These are phyloP conservation scores for Teunomyces barrocoloradensis DNA, from an alignment of 805 yeast species.

Conservation along the genomic window DNA sequence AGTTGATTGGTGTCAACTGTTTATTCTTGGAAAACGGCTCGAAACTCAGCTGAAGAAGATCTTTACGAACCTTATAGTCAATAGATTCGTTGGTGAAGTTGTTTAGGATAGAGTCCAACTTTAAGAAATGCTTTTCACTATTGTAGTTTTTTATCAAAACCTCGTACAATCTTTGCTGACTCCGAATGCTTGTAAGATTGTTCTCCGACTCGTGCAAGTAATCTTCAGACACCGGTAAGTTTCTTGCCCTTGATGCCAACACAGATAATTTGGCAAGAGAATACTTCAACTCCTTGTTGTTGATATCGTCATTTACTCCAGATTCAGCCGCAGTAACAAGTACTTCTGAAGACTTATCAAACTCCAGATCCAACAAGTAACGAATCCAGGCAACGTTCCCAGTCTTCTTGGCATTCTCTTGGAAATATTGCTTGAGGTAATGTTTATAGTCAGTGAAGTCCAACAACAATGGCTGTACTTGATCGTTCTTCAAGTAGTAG, in stretches of 20 bases:
- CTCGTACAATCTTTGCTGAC: slow-evolving; percentile 41
- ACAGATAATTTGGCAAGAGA: slow-evolving; percentile 72
- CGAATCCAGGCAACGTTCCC: slow-evolving; percentile 71
- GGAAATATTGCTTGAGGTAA: slow-evolving; percentile 52
- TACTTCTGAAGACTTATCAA: slow-evolving; percentile 46
- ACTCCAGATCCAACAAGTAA: slow-evolving; percentile 52
- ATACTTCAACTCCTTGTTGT: slow-evolving; percentile 53
- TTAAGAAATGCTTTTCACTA: slow-evolving; percentile 22
- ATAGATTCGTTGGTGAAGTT: slow-evolving; percentile 13
- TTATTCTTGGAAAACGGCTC: slow-evolving; percentile 32
- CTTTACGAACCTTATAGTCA: slow-evolving; percentile 10
- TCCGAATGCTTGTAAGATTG: slow-evolving; percentile 46
- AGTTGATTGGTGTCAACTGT: slow-evolving; percentile 41
- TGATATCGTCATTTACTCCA: slow-evolving; percentile 35
- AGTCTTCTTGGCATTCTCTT: slow-evolving; percentile 37
- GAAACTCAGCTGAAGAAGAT: slow-evolving; percentile 21
- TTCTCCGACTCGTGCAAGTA: slow-evolving; percentile 47
- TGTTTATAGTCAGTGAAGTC: slow-evolving; percentile 53
- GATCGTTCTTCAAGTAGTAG: slow-evolving; percentile 52
- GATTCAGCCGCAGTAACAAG: slow-evolving; percentile 44
- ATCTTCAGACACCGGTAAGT: slow-evolving; percentile 4
- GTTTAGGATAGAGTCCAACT: slow-evolving; percentile 25
- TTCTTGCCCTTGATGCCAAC: slow-evolving; percentile 38
- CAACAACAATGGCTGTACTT: slow-evolving; percentile 52
- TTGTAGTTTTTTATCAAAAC: slow-evolving; percentile 21